A percentile compares a stretch with the other conserved stretches of the same genome.
Conservation (phyloP, 257 asterid genomes). For the Rehmannia glutinosa region DNA sequence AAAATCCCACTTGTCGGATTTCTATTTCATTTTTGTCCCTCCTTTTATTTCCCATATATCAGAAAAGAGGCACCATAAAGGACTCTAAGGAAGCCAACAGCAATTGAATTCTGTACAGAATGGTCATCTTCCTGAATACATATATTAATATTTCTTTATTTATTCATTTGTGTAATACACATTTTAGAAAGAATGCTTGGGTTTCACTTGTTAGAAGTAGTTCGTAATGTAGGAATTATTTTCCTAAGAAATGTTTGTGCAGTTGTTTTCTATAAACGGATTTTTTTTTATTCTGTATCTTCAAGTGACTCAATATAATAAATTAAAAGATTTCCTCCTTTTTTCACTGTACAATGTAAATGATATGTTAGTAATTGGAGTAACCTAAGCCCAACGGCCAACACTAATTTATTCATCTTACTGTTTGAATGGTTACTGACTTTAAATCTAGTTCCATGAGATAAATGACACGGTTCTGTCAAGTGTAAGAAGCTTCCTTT, state of each 20-base stretch:
- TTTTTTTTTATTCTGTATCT: too few relatives aligned
- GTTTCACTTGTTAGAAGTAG: neutral
- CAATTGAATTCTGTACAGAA: neutral
- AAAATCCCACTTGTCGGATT: neutral
- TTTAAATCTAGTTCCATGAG: neutral
- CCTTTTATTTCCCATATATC: neutral
- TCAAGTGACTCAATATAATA: neutral
- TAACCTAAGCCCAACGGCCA: conserved; percentile 8
- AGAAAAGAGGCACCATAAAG: conserved; percentile 1
- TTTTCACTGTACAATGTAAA: conserved; percentile 3
- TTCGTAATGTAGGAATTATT: neutral
- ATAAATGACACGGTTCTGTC: neutral
- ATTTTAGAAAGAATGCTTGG: neutral
- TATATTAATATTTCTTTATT: neutral
- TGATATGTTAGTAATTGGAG: neutral
- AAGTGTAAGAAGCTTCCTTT: neutral
- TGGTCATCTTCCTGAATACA: neutral
- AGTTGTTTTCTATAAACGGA: neutral
- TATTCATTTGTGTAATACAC: neutral
- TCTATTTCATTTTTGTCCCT: neutral
- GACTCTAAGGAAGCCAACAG: neutral
- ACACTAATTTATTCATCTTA: too few relatives aligned
- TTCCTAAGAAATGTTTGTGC: neutral
- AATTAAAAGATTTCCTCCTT: too few relatives aligned
- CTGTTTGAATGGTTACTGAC: neutral